Conservation (phyloP, 371 early-diverging fungal genomes). For the Syncephalis fuscata region DNA sequence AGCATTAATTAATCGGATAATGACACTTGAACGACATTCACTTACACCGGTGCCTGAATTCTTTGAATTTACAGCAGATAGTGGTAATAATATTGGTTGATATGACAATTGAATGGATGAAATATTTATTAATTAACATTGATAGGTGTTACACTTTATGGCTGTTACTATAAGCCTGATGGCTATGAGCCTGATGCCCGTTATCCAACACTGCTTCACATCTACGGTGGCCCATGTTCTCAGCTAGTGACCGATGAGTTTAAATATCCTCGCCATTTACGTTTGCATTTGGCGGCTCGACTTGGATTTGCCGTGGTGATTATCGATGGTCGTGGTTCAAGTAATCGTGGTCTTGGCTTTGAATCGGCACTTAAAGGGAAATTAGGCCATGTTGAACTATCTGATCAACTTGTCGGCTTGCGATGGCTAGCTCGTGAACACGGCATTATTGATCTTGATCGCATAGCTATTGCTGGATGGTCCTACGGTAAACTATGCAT, state of each 20-base stretch:
- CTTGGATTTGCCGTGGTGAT: constrained; percentile 54
- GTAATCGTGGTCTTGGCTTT: constrained; percentile 47
- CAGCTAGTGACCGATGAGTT: constrained; percentile 57
- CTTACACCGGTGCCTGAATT: constrained; percentile 7
- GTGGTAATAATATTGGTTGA: constrained; percentile 8
- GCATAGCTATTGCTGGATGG: constrained; percentile 53
- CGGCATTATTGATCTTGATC: constrained; percentile 32
- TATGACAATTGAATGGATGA: too few relatives aligned
- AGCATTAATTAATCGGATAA: too few relatives aligned
- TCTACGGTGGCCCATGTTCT: constrained; percentile 47
- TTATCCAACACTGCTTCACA: constrained; percentile 34
- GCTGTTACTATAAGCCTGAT: constrained; percentile 40
- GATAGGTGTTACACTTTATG: constrained; percentile 28
- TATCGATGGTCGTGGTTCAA: constrained; percentile 59
- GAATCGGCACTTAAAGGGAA: constrained; percentile 31
- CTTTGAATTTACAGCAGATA: constrained; percentile 17
- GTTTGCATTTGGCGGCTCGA: constrained; percentile 38
- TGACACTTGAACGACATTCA: too few relatives aligned
- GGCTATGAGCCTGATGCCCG: constrained; percentile 24
- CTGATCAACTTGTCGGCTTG: constrained; percentile 52
- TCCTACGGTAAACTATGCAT: constrained; percentile 28
- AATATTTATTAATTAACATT: too few relatives aligned
- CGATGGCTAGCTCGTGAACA: constrained; percentile 25
- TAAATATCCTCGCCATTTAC: constrained; percentile 37
- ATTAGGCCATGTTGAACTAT: constrained; percentile 45